phyloP scores from a whole-genome alignment of 768 basidiomycete species.

The Podaxis sp. region DNA sequence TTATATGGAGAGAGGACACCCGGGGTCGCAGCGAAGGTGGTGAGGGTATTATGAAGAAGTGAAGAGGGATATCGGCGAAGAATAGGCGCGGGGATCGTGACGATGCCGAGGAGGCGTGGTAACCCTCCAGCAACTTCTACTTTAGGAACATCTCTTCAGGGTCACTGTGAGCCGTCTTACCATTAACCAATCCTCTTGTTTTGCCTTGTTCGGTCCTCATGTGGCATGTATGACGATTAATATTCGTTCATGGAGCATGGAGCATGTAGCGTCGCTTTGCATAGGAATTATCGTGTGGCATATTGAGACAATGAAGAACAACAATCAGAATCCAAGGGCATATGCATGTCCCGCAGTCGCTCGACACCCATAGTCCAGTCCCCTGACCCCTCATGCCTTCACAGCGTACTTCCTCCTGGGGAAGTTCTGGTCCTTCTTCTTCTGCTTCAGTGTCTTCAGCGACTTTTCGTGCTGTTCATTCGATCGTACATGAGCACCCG shows the following conservation, averaged over 20 bases:
- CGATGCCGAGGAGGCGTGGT: neutral
- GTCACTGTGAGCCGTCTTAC: neutral
- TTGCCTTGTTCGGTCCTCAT: neutral
- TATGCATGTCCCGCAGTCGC: constrained; percentile 17
- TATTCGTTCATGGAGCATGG: neutral
- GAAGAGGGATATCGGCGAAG: neutral
- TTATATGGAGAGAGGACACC: neutral
- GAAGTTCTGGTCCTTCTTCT: constrained; percentile 95
- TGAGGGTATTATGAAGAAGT: neutral
- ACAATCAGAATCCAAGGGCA: constrained; percentile 26
- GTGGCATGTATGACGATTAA: neutral
- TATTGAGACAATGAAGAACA: constrained; percentile 24
- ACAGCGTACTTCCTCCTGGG: constrained; percentile 93
- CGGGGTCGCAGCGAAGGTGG: neutral
- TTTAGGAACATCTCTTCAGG: neutral
- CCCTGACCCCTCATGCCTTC: constrained; percentile 65
- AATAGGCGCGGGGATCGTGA: neutral
- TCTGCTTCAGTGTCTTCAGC: constrained; percentile 88
- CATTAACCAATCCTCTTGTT: neutral
- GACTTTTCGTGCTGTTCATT: constrained; percentile 70
- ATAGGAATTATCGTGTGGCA: constrained; percentile 15
- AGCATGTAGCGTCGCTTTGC: constrained; percentile 13
- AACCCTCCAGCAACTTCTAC: neutral
- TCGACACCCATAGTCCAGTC: constrained; percentile 21
- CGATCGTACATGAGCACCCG: neutral